Evolutionary conservation across 2,329 filamentous ascomycete genomes (phyloP).

Genomic region (Trichoderma brevicompactum): DNA sequence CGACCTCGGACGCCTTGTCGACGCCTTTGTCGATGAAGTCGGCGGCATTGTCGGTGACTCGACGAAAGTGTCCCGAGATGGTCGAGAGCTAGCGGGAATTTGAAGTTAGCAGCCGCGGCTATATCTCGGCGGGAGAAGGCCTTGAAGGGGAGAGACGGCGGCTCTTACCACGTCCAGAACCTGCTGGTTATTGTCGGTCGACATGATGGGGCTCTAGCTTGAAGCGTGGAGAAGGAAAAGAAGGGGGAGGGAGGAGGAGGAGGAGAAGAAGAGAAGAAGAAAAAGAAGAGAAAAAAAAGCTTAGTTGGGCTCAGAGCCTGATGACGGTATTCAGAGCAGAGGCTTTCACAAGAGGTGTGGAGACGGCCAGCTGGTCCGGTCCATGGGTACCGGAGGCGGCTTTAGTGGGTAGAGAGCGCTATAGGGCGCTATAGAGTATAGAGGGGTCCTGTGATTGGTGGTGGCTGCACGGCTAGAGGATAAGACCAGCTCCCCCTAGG

Average conservation of each 20-base stretch:
- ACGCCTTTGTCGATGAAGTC: slow-evolving; percentile 81
- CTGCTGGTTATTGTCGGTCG: slow-evolving; percentile 78
- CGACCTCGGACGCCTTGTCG: slow-evolving; percentile 70
- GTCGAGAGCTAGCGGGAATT: slow-evolving; percentile 51
- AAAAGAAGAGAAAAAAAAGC: slow-evolving; percentile 10
- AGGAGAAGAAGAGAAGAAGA: not conserved
- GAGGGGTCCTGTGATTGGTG: slow-evolving; percentile 19
- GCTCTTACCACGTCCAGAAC: slow-evolving; percentile 73
- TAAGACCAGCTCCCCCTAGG: slow-evolving; percentile 21
- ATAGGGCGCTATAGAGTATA: slow-evolving; percentile 7
- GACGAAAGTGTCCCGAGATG: slow-evolving; percentile 66
- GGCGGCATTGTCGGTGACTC: slow-evolving; percentile 73
- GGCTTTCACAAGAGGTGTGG: slow-evolving; percentile 28
- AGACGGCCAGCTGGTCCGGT: slow-evolving; percentile 28
- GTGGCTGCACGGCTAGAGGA: slow-evolving; percentile 17
- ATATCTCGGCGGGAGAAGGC: not conserved
- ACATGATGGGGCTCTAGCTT: slow-evolving; percentile 58
- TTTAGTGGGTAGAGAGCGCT: slow-evolving; percentile 16
- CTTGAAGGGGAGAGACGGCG: not conserved
- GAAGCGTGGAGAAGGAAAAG: slow-evolving; percentile 19
- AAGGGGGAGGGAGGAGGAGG: slow-evolving; percentile 31
- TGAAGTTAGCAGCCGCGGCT: slow-evolving; percentile 25
- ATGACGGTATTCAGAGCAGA: slow-evolving; percentile 35
- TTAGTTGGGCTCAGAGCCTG: slow-evolving; percentile 34
- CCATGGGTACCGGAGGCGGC: slow-evolving; percentile 22